These are phyloP conservation scores for Sphagnurus paluster DNA, from an alignment of 1,284 basidiomycete genomes.

Conservation along the genomic window DNA sequence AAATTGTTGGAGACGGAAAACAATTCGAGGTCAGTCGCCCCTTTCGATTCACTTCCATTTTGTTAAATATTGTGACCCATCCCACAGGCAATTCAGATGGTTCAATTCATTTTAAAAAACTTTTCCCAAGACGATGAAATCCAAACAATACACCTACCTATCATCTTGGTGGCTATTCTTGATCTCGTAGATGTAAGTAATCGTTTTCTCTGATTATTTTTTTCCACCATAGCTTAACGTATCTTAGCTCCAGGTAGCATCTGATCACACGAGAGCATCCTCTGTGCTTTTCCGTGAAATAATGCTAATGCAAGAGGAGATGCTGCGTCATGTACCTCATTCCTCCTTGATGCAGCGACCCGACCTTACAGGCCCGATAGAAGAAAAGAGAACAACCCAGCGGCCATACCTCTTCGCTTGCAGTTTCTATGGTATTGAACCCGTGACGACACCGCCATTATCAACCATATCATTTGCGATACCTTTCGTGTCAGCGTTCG, in stretches of 20 bases:
- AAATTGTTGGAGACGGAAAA: constrained; percentile 46
- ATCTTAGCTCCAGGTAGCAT: constrained; percentile 40
- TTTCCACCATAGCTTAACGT: constrained; percentile 3
- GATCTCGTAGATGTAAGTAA: constrained; percentile 57
- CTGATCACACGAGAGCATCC: constrained; percentile 33
- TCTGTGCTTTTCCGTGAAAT: constrained; percentile 41
- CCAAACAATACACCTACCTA: constrained; percentile 76
- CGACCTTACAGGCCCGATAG: constrained; percentile 37
- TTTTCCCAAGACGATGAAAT: constrained; percentile 87
- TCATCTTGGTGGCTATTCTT: constrained; percentile 66
- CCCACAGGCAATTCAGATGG: constrained; percentile 60
- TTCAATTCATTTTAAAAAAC: constrained; percentile 67
- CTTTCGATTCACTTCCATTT: constrained; percentile 3
- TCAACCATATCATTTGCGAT: constrained; percentile 30
- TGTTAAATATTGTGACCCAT: background rate
- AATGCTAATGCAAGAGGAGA: constrained; percentile 53
- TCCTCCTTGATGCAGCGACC: constrained; percentile 52
- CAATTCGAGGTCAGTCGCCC: constrained; percentile 43
- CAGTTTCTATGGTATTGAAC: constrained; percentile 56
- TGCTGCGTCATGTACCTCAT: constrained; percentile 53
- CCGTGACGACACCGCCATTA: constrained; percentile 20
- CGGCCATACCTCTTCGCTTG: constrained; percentile 57
- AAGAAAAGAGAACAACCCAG: constrained; percentile 28
- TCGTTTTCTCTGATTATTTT: constrained; percentile 1
- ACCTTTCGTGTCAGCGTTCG: constrained; percentile 59